phyloP scores from a whole-genome alignment of 768 basidiomycete species.

The Calocybe indica region DNA sequence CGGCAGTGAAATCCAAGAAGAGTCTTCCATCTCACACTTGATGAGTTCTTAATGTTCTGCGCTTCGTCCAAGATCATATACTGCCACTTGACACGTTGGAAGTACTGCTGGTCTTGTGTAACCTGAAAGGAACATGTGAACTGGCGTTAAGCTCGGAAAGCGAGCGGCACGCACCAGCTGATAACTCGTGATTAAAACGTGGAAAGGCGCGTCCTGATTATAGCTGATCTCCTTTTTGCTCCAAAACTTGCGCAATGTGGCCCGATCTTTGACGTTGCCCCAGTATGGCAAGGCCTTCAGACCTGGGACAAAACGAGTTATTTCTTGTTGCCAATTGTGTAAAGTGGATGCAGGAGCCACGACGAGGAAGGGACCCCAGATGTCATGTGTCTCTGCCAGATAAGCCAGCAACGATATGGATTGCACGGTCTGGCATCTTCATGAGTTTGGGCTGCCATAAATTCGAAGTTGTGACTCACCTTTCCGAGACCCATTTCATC shows the following conservation, averaged over 20 bases:
- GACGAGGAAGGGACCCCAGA: constrained; percentile 99
- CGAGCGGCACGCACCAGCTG: constrained; percentile 60
- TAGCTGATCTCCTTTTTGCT: constrained; percentile 96
- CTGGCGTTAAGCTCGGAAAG: background rate
- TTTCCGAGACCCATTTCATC: constrained; percentile 98
- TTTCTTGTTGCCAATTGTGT: constrained; percentile 99
- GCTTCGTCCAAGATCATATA: constrained; percentile 99
- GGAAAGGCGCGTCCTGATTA: constrained; percentile 92
- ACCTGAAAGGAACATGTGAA: constrained; percentile 40
- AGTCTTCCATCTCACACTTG: constrained; percentile 96
- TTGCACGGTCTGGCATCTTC: constrained; percentile 76
- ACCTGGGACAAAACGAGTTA: constrained; percentile 90
- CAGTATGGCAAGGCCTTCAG: constrained; percentile 97
- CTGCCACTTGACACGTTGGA: constrained; percentile 97
- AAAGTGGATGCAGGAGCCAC: constrained; percentile 96
- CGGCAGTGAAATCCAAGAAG: constrained; percentile 93
- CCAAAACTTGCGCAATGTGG: constrained; percentile 95
- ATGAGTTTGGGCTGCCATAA: background rate
- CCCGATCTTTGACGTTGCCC: constrained; percentile 95
- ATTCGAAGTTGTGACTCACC: constrained; percentile 29
- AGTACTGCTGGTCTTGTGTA: constrained; percentile 96
- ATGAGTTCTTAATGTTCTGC: constrained; percentile 98
- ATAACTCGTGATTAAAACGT: constrained; percentile 95
- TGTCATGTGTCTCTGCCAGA: constrained; percentile 94
- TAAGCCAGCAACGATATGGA: constrained; percentile 95